These are phyloP conservation scores for Chytriomyces sp. DNA, from an alignment of 192 early-diverging fungal genomes.

Conservation along the genomic window DNA sequence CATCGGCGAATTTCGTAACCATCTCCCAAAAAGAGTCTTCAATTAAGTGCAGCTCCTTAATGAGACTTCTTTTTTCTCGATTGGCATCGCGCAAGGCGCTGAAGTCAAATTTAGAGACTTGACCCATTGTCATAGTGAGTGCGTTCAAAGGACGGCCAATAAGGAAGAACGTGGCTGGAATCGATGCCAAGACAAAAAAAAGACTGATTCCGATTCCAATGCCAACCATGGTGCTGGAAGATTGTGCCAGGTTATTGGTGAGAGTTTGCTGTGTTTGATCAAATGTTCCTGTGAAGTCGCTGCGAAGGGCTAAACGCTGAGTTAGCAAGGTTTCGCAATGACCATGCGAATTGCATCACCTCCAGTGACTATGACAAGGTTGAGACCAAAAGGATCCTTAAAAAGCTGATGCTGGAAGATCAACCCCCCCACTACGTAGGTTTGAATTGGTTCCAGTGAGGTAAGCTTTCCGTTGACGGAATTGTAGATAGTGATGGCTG, in stretches of 20 bases:
- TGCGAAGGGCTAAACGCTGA: background rate
- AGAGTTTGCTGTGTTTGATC: background rate
- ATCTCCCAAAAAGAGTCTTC: too few species aligned
- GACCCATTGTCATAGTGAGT: background rate
- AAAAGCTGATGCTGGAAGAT: constrained; percentile 9
- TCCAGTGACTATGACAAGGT: constrained; percentile 5
- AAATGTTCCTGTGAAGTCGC: background rate
- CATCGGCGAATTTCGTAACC: too few species aligned
- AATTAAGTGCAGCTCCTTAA: too few species aligned
- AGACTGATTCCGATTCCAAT: background rate
- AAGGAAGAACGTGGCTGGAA: background rate
- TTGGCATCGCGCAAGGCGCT: background rate
- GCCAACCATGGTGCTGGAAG: background rate
- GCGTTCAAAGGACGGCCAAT: background rate
- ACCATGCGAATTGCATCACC: background rate
- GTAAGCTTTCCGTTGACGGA: constrained; percentile 1
- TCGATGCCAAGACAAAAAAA: background rate
- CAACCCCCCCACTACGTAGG: background rate
- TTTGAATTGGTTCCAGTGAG: background rate
- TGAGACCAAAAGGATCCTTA: background rate
- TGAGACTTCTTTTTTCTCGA: background rate
- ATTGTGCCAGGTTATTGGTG: background rate
- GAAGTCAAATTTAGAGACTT: background rate
- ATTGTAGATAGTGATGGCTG: background rate
- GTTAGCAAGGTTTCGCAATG: background rate